Percentiles rank a stretch among this genome's conserved stretches.
Conservation (phyloP, 2,329 filamentous ascomycete species). For the Aureobasidium sp. region DNA sequence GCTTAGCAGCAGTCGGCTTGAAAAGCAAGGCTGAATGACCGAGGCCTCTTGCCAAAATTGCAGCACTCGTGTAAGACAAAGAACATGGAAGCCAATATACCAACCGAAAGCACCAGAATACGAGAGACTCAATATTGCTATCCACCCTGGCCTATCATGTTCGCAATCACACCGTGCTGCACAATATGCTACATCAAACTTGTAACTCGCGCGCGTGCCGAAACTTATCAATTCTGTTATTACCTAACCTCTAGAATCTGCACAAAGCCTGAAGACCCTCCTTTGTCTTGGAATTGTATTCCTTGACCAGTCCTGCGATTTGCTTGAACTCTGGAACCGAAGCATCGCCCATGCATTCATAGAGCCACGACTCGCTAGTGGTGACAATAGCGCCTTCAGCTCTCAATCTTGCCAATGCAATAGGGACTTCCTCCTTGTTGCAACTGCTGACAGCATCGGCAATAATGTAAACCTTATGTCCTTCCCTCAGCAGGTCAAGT, state of each 20-base stretch:
- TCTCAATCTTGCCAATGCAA: constrained; percentile 71
- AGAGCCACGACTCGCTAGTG: constrained; percentile 82
- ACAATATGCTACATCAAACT: not conserved
- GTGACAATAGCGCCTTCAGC: constrained; percentile 72
- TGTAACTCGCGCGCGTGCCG: not conserved
- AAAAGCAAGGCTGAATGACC: constrained; percentile 1
- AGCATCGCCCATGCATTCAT: constrained; percentile 83
- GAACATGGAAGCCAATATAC: not conserved
- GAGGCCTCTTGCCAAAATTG: not conserved
- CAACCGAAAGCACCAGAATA: not conserved
- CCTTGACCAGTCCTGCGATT: constrained; percentile 72
- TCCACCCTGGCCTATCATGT: constrained; percentile 2
- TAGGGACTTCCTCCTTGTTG: constrained; percentile 69
- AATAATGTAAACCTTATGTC: constrained; percentile 77
- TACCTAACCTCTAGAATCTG: constrained; percentile 25
- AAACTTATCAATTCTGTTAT: not conserved
- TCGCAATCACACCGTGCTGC: not conserved
- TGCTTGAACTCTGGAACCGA: constrained; percentile 62
- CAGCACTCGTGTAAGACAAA: constrained; percentile 2
- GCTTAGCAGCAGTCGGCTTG: not conserved
- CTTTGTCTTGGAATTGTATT: constrained; percentile 63
- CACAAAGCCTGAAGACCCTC: constrained; percentile 59
- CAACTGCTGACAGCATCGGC: constrained; percentile 86
- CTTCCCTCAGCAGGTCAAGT: constrained; percentile 66
- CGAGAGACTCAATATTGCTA: not conserved